Base-by-base conservation (phyloP, 306 rosid genomes). In the Glycine tomentella region DNA sequence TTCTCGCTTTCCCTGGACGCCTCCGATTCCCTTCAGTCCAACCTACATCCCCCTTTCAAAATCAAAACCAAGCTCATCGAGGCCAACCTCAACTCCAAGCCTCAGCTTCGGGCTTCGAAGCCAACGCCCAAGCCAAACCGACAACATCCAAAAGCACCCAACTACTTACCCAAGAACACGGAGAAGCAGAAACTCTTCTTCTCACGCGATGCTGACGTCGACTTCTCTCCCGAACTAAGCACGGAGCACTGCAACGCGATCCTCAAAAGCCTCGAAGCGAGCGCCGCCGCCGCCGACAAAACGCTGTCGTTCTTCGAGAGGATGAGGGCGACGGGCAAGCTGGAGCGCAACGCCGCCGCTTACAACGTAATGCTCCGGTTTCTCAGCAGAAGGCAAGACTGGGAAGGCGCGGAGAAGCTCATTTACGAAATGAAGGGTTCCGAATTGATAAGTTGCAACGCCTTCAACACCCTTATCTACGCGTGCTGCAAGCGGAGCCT, bases 381-480 rank as follows among this genome's bases (percentile, higher is more conserved):
- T 9, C 69, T 93, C 76, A 81, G 90, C 70, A 86, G 92, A 71
- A 85, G 61, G 44, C 72, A 61, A 61, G 92, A 93, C 17, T 95
- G 97, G 97, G 89, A 82, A 84, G 84, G 68, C 50, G 95, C 94
- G 0, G 94, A 95, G 83, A 72, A 62, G 7, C 78, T 91, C 45
- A 69, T 95, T 70, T 8, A 3, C 64, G 87, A 91, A 81, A 72
- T 92, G 88, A 82, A 77, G 46, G 85, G 89, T 33, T 51, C 87
- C 45, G 88, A 92, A 20, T 77, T 91, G 69, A 25, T 25, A 25
- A 84, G 78, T 76, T 88, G 65, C 66, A 88, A 82, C 78, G 89
- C 87, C 57, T 95, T 95, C 79, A 93, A 95, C 82, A 80, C 96
- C 0, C 87, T 95, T 45, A 90, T 95, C 33, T 88, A 88, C 71